Percentiles rank a stretch among this genome's conserved stretches.
Conservation (phyloP, 192 early-diverging fungal species). For the Gryganskiella cystojenkinii region DNA sequence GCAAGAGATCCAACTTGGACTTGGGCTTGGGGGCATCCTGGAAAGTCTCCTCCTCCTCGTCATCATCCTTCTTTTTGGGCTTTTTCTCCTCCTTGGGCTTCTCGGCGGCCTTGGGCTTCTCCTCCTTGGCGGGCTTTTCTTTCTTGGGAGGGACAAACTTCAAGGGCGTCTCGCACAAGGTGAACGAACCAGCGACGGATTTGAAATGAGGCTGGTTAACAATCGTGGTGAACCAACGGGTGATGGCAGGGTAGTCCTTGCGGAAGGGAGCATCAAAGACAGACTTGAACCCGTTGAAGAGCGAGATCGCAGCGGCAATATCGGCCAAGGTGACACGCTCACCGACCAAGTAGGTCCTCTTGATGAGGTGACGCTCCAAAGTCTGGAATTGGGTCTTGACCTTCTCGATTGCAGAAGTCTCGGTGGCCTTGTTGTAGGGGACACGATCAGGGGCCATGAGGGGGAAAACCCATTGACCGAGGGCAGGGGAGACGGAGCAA, state of each 20-base stretch:
- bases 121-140: conserved; percentile 65
- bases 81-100: conserved; percentile 64
- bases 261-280: conserved; percentile 82
- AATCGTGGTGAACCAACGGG: conserved; percentile 90
- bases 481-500: conserved; percentile 60
- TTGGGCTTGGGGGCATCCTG: conserved; percentile 87
- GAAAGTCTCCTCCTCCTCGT: conserved; percentile 66
- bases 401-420: conserved; percentile 76
- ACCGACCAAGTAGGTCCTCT: conserved; percentile 91
- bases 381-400: conserved; percentile 68
- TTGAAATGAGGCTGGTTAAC: conserved; percentile 86
- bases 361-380: conserved; percentile 80
- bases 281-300: conserved; percentile 56
- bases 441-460: conserved; percentile 49
- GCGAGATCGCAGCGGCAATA: conserved; percentile 69
- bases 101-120: conserved; percentile 61
- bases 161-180: conserved; percentile 70
- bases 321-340: conserved; percentile 94
- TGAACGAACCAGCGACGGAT: conserved; percentile 75
- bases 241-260: conserved; percentile 83
- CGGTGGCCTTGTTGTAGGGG: conserved; percentile 58
- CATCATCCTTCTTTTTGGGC: conserved; percentile 56
- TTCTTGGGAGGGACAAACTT: conserved; percentile 67
- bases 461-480: conserved; percentile 57
- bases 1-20: conserved; percentile 86